These are phyloP conservation scores for Cryphonectria japonica DNA, from an alignment of 2,329 filamentous ascomycete genomes.

Conservation along the genomic window DNA sequence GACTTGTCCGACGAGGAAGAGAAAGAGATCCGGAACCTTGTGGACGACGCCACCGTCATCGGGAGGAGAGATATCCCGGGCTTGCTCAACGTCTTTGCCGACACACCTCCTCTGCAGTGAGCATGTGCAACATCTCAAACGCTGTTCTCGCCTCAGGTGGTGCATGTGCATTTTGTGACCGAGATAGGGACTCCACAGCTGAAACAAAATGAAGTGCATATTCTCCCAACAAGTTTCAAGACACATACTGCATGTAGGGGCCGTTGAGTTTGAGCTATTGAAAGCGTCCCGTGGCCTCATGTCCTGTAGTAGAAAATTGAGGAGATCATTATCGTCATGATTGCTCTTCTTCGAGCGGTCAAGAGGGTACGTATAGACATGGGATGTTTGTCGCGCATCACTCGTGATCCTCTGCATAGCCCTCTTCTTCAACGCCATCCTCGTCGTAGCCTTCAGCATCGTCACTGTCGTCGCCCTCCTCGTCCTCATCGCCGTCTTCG, in stretches of 20 bases:
- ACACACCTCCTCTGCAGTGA: conserved; percentile 14
- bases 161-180: no score
- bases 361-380: not conserved
- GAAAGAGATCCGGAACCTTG: conserved; percentile 37
- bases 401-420: conserved; percentile 30
- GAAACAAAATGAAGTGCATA: not conserved
- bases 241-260: not conserved
- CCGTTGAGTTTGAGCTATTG: not conserved
- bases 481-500: conserved; percentile 53
- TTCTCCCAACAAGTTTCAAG: not conserved
- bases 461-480: conserved; percentile 47
- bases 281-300: not conserved
- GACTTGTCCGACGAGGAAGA: conserved; percentile 41
- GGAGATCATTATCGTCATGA: not conserved
- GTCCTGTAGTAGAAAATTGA: not conserved
- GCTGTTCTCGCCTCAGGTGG: no score
- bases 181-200: not conserved
- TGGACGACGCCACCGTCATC: conserved; percentile 2
- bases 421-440: conserved; percentile 36
- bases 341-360: not conserved
- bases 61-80: not conserved
- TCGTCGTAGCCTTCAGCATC: conserved; percentile 42
- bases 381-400: not conserved
- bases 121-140: not conserved
- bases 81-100: conserved; percentile 6